Evolutionary conservation across 345 rosid genomes (phyloP).

Genomic region (Eucalyptus dawsonii): DNA sequence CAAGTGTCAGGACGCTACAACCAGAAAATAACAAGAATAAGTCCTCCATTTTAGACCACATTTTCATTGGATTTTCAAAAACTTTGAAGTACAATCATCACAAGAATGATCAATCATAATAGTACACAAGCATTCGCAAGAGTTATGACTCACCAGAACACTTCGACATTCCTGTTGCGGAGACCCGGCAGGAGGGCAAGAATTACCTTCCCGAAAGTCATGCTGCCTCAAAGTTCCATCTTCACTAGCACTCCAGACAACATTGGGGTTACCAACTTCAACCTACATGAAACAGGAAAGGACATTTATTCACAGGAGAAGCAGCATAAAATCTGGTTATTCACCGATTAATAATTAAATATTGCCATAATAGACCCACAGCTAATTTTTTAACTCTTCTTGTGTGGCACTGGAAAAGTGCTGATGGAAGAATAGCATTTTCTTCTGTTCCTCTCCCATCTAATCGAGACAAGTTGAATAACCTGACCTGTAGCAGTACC

Average conservation of each 20-base stretch:
- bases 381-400: constrained; percentile 91
- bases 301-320: neutral
- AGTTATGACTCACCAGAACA: constrained; percentile 49
- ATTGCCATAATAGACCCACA: constrained; percentile 28
- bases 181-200: constrained; percentile 83
- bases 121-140: neutral
- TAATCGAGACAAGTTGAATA: constrained; percentile 60
- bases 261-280: constrained; percentile 89
- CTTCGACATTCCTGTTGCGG: constrained; percentile 80
- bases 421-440: constrained; percentile 56
- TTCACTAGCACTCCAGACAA: constrained; percentile 99
- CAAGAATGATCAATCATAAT: neutral
- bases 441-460: constrained; percentile 46
- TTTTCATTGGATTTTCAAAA: neutral
- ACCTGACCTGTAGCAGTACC: constrained; percentile 44
- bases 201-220: constrained; percentile 73
- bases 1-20: neutral
- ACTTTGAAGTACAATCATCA: neutral
- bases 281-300: constrained; percentile 28
- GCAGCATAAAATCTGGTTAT: neutral
- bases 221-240: constrained; percentile 98
- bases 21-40: neutral
- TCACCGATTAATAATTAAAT: neutral
- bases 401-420: constrained; percentile 73
- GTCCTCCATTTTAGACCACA: neutral